Percentiles rank a stretch among this genome's conserved stretches.
Conservation (phyloP, 352 stramenopile species). For the Albugo candida region DNA sequence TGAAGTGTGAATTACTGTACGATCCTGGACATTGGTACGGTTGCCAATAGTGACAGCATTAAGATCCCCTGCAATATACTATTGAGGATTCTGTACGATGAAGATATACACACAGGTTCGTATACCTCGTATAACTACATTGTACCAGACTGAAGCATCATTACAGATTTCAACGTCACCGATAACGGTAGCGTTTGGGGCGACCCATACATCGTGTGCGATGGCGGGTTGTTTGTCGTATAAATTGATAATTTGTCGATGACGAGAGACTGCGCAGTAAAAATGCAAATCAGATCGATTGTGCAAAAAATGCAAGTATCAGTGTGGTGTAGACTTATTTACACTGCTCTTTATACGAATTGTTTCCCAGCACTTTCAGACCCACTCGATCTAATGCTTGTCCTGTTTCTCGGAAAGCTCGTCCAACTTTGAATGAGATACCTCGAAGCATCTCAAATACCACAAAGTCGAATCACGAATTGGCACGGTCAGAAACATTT, state of each 20-base stretch:
- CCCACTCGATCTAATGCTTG: constrained; percentile 90
- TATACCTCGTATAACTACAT: constrained; percentile 83
- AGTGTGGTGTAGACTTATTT: constrained; percentile 14
- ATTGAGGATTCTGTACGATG: too few species aligned
- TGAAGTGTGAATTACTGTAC: constrained; percentile 86
- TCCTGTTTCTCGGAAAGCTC: constrained; percentile 88
- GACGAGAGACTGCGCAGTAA: constrained; percentile 57
- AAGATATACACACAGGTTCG: not conserved
- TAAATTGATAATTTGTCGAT: constrained; percentile 85
- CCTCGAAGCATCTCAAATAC: constrained; percentile 52
- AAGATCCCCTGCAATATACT: constrained; percentile 34
- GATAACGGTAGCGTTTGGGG: constrained; percentile 91
- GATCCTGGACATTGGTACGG: constrained; percentile 94
- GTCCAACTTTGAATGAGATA: constrained; percentile 78
- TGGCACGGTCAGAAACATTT: too few species aligned
- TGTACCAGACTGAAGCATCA: constrained; percentile 92
- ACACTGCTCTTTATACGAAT: constrained; percentile 83
- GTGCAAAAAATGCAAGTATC: not conserved
- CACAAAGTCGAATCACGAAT: too few species aligned
- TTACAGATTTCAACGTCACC: constrained; percentile 90
- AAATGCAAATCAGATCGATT: not conserved
- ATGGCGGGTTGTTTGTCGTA: constrained; percentile 84
- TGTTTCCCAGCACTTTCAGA: constrained; percentile 71
- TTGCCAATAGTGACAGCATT: constrained; percentile 89
- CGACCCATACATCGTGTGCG: constrained; percentile 86